Conservation (phyloP, 352 stramenopile genomes). For the Paralagenidium karlingii region DNA sequence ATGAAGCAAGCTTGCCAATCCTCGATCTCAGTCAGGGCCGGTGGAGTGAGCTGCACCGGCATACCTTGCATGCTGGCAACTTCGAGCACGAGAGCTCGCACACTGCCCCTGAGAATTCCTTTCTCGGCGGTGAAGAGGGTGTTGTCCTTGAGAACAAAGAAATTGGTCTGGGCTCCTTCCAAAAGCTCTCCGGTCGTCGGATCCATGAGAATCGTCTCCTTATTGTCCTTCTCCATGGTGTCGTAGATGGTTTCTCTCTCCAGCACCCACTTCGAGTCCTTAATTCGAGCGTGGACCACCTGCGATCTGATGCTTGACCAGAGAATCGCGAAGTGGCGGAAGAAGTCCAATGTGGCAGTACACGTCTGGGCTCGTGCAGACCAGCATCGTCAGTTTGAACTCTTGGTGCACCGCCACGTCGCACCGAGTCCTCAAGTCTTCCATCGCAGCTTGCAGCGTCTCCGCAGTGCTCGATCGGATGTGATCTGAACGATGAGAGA, state of each 20-base stretch:
- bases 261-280: slow-evolving; percentile 64
- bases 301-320: slow-evolving; percentile 60
- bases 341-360: slow-evolving; percentile 68
- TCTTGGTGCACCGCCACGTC: slow-evolving; percentile 31
- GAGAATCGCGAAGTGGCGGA: slow-evolving; percentile 29
- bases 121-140: slow-evolving; percentile 50
- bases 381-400: slow-evolving; percentile 76
- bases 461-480: slow-evolving; percentile 7
- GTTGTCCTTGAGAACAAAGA: slow-evolving; percentile 45
- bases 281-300: slow-evolving; percentile 56
- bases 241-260: slow-evolving; percentile 71
- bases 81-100: slow-evolving; percentile 60
- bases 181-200: slow-evolving; percentile 31
- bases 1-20: slow-evolving; percentile 72
- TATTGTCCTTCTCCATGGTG: slow-evolving; percentile 37
- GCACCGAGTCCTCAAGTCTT: slow-evolving; percentile 34
- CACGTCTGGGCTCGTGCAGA: slow-evolving; percentile 31
- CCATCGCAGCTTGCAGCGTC: slow-evolving; percentile 59
- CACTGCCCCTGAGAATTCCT: slow-evolving; percentile 63
- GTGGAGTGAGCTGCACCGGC: slow-evolving; percentile 33
- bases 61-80: slow-evolving; percentile 38
- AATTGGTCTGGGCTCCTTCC: slow-evolving; percentile 81
- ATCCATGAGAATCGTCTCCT: slow-evolving; percentile 82
- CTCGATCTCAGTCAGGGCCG: slow-evolving; percentile 32
- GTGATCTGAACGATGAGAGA: neutral